Evolutionary conservation across 75 land plant species (phyloP).

Genomic region (Larix kaempferi): DNA sequence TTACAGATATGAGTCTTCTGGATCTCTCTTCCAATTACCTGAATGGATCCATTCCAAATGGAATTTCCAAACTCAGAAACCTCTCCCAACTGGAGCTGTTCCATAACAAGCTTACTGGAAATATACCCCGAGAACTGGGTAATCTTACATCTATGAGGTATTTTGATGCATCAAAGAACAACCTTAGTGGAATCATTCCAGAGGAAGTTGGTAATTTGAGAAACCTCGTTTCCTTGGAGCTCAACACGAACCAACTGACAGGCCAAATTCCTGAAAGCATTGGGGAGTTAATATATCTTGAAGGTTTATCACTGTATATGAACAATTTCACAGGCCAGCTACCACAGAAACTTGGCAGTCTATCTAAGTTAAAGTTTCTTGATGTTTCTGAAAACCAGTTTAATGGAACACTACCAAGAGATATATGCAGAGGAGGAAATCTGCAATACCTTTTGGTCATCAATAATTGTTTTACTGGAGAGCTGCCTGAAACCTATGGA

Average conservation of each 20-base stretch:
- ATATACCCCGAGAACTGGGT: conserved; percentile 65
- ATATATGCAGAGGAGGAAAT: conserved; percentile 54
- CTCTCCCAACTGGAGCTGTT: conserved; percentile 52
- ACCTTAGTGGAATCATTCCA: conserved; percentile 55
- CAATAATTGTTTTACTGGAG: conserved; percentile 40
- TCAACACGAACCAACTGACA: conserved; percentile 24
- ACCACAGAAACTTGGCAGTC: conserved; percentile 56
- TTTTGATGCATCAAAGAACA: conserved; percentile 53
- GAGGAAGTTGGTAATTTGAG: conserved; percentile 47
- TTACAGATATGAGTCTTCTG: conserved; percentile 51
- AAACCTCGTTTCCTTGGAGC: conserved; percentile 44
- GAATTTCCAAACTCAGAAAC: conserved; percentile 45
- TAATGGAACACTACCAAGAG: conserved; percentile 41
- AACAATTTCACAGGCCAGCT: conserved; percentile 63
- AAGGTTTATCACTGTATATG: conserved; percentile 37
- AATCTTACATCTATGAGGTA: conserved; percentile 52
- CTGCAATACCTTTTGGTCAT: conserved; percentile 47
- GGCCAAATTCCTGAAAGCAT: conserved; percentile 29
- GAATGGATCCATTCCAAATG: conserved; percentile 46
- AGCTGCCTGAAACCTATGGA: conserved; percentile 38
- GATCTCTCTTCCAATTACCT: conserved; percentile 47
- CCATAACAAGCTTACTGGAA: conserved; percentile 39
- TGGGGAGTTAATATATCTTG: conserved; percentile 25
- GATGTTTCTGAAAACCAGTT: conserved; percentile 73
- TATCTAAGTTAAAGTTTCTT: conserved; percentile 39